Evolutionary conservation across 257 asterid species (phyloP), one percentile per base, ranked within the genome.

Genomic region (Cordia subcordata): DNA sequence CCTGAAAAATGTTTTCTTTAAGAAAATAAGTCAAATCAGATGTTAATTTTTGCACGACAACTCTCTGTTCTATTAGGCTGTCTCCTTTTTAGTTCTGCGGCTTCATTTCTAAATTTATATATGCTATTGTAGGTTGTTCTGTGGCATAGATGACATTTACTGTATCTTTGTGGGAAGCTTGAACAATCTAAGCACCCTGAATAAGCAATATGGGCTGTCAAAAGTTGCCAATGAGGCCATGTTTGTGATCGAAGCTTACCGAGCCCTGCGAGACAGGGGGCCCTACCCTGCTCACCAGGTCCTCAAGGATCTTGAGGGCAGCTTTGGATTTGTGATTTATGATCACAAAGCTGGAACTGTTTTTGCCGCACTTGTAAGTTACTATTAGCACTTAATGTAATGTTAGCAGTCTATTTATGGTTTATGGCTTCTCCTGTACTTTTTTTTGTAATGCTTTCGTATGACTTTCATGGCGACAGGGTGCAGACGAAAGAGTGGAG

Each of bases 261-360:
- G 90, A n/a, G 88, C 98, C 32, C 95, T 91, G 14, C 83, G 98
- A 0, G 98, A 91, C 56, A 70, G 98, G 47, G 80, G 92, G 52
- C 98, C 98, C 0, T 72, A 80, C 72, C 98, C 96, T 1, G 96
- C 98, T 38, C 95, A 91, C 69, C 90, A 78, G 65, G 96, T 91
- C 54, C 85, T 91, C 39, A 78, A 81, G 42, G 98, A 86, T 50
- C 94, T 92, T 53, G 90, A 92, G 10, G 98, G 98, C 27, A 78
- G 87, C 62, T 92, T 84, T 58, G 96, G 87, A 42, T 88, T 92
- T 58, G 92, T 92, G 70, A 69, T 92, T 75, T 92, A 88, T 66
- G 98, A 92, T 77, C 79, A 82, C 75, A 84, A 81, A 55, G 72
- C 83, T 49, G 83, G 74, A 42, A 73, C 84, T 57, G 90, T 81